These are phyloP conservation scores for Alliaria petiolata DNA, from an alignment of 345 rosid species.

Conservation along the genomic window DNA sequence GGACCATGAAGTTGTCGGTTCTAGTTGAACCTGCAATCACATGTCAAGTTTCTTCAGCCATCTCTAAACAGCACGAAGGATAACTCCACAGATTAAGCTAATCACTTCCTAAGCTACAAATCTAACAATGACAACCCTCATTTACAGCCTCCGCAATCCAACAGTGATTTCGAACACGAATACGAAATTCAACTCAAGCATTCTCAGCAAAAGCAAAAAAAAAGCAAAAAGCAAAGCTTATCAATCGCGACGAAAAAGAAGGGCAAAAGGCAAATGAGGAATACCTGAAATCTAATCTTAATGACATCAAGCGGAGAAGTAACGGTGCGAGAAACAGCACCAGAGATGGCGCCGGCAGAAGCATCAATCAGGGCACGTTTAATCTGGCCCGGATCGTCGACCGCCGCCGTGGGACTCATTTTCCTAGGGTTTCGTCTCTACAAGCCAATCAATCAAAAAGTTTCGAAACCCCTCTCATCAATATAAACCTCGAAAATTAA, in stretches of 20 bases:
- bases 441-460: constrained; percentile 15
- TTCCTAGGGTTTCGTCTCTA: constrained; percentile 14
- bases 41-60: neutral
- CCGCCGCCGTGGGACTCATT: constrained; percentile 30
- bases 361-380: constrained; percentile 66
- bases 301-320: constrained; percentile 99
- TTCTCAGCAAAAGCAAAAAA: neutral
- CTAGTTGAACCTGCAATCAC: constrained; percentile 78
- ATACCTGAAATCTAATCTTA: constrained; percentile 95
- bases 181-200: neutral
- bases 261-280: neutral
- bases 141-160: neutral
- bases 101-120: constrained; percentile 3
- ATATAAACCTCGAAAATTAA: constrained; percentile 1
- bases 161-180: neutral
- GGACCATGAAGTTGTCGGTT: constrained; percentile 84
- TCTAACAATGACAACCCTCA: neutral
- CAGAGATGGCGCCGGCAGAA: constrained; percentile 76
- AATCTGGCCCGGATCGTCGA: constrained; percentile 71
- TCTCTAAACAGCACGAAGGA: neutral
- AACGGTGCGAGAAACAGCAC: constrained; percentile 77
- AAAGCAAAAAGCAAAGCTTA: neutral
- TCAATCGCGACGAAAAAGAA: neutral
- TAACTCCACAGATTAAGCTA: neutral
- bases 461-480: neutral